Evolutionary conservation across 441 rosid genomes (phyloP), one percentile per base, ranked within the genome.

Genomic region (Dalechampia spathulata): DNA sequence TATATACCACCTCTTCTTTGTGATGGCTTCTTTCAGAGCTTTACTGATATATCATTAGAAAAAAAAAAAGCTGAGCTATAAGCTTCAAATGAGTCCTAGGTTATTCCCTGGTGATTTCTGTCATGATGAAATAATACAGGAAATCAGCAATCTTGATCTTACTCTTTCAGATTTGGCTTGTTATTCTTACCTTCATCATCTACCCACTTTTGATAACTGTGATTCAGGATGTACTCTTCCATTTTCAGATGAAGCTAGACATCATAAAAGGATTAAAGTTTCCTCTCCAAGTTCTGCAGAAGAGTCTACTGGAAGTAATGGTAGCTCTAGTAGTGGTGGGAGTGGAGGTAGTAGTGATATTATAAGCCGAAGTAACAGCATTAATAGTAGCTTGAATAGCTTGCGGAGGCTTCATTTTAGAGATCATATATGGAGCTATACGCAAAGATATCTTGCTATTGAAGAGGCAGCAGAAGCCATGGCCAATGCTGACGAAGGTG

Each of bases 361-460:
- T 58, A 45, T 75, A 20, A 58, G 72, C 59, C 65, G 65, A 32
- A 65, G 65, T 40, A 48, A 59, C 61, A 77, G 80, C 67, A 52
- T 13, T 7, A 46, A 42, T 41, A n/a, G n/a, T n/a, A 75, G 71
- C 72, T 53, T 73, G 30, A 67, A 26, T 32, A 66, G 68, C 57
- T 25, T 59, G 55, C 52, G 64, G 11, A 67, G 52, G 58, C 68
- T 52, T 6, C 75, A 67, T 21, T 70, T 81, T 65, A 49, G 85
- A 47, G 82, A 81, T 61, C 83, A 81, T 57, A 55, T 81, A 17
- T 49, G 67, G 78, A 69, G 65, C 30, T 80, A 73, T 28, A 65
- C 57, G 1, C 68, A 57, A 42, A 56, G 73, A 38, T 83, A 70
- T 62, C 75, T 57, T 4, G 82, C 72, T 0, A 80, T 68, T 0